A percentile compares a stretch with the other conserved stretches of the same genome.
phyloP scores from a whole-genome alignment of 2,329 filamentous ascomycete species.

The Aspergillus ibericus region DNA sequence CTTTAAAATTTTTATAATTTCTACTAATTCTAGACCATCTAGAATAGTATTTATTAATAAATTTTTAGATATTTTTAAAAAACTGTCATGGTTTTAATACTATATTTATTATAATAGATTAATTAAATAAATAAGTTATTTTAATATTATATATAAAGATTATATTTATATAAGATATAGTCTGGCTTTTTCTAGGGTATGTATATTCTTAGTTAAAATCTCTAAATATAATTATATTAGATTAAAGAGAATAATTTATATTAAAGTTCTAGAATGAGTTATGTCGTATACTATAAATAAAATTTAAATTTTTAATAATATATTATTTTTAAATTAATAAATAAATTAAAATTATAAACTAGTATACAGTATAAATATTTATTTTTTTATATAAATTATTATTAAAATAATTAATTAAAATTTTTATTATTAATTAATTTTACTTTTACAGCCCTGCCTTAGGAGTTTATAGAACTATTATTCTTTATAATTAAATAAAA shows the following conservation, averaged over 20 bases:
- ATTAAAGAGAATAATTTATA: not conserved
- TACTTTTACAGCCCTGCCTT: not conserved
- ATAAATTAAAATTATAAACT: not conserved
- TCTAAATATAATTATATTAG: not conserved
- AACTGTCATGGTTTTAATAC: not conserved
- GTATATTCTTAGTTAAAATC: not conserved
- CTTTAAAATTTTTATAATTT: not conserved
- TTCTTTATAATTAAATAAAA: too few relatives aligned
- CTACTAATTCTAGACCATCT: too few relatives aligned
- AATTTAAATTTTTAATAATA: not conserved
- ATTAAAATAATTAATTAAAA: not conserved
- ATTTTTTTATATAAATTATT: not conserved
- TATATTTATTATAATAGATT: not conserved
- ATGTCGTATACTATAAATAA: not conserved
- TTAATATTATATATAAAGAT: too few relatives aligned
- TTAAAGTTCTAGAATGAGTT: not conserved
- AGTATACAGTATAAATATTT: not conserved
- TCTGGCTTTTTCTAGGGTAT: not conserved
- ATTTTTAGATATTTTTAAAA: not conserved
- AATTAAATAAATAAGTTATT: not conserved
- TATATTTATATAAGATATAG: too few relatives aligned
- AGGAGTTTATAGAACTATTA: not conserved
- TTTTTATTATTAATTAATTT: not conserved
- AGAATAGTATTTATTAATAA: not conserved
- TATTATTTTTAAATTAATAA: not conserved